Conservation (phyloP, 2,329 filamentous ascomycete genomes). For the Hypoxylon sp. region DNA sequence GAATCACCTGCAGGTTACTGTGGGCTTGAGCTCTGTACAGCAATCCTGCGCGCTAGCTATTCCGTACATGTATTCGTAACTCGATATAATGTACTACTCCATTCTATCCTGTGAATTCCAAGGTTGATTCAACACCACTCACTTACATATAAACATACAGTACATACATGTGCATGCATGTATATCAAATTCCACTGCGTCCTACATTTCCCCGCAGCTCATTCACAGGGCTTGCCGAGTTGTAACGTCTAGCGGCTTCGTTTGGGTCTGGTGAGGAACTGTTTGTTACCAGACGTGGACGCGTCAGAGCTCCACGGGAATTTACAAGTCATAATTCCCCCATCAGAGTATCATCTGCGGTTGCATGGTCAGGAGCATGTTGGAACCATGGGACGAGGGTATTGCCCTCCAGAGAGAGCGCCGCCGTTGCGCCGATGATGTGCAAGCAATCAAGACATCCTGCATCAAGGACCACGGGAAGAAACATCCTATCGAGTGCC, state of each 20-base stretch:
- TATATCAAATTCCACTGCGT: neutral
- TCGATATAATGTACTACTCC: too few species aligned
- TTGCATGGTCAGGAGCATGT: slow-evolving; percentile 41
- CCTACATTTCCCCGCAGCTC: neutral
- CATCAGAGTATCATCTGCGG: neutral
- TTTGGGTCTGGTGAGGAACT: neutral
- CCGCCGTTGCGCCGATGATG: slow-evolving; percentile 56
- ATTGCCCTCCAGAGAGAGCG: slow-evolving; percentile 50
- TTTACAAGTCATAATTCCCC: neutral
- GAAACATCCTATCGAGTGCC: slow-evolving; percentile 59
- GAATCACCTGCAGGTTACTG: slow-evolving; percentile 8
- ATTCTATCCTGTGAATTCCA: too few species aligned
- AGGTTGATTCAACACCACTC: too few species aligned
- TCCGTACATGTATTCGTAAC: too few species aligned
- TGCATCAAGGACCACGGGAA: slow-evolving; percentile 60
- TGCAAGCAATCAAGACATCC: slow-evolving; percentile 57
- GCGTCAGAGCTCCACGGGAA: neutral
- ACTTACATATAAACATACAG: too few species aligned
- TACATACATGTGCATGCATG: neutral
- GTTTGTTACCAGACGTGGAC: neutral
- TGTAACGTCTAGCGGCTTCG: neutral
- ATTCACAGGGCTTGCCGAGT: neutral
- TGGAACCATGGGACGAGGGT: slow-evolving; percentile 53
- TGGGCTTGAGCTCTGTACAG: too few species aligned
- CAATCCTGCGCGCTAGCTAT: too few species aligned